These are phyloP conservation scores for Candida sanyaensis DNA, from an alignment of 1,139 yeast species.

Conservation along the genomic window DNA sequence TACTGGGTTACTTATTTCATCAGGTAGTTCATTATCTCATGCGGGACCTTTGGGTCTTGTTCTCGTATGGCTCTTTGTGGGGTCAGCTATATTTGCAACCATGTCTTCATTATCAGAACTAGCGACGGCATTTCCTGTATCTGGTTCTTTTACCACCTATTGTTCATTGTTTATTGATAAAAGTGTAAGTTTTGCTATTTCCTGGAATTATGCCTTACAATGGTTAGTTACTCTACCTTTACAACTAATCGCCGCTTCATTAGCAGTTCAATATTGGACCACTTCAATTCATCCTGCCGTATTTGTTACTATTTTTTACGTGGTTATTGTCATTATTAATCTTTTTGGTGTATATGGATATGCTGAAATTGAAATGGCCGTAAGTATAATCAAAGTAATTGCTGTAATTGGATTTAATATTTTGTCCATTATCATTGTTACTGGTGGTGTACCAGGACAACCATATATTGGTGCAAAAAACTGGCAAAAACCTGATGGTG, in stretches of 20 bases:
- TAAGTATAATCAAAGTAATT: constrained; percentile 31
- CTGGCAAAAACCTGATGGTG: constrained; percentile 35
- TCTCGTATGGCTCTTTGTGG: constrained; percentile 33
- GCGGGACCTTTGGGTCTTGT: constrained; percentile 42
- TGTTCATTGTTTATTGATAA: constrained; percentile 38
- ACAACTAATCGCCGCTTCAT: constrained; percentile 41
- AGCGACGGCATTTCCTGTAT: constrained; percentile 41
- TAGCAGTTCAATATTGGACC: constrained; percentile 35
- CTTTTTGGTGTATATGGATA: constrained; percentile 38
- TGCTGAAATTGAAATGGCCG: constrained; percentile 36
- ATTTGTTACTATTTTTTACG: constrained; percentile 34
- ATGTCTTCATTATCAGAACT: constrained; percentile 39
- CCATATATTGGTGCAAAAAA: constrained; percentile 33
- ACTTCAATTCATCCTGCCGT: constrained; percentile 28
- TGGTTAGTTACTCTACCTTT: constrained; percentile 42
- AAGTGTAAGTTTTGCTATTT: constrained; percentile 42
- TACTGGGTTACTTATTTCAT: constrained; percentile 41
- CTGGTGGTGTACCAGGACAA: constrained; percentile 33
- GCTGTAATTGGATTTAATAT: constrained; percentile 37
- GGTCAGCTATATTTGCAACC: constrained; percentile 33
- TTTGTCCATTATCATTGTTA: constrained; percentile 29
- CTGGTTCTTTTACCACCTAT: constrained; percentile 42
- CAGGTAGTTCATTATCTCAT: constrained; percentile 31
- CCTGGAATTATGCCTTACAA: constrained; percentile 44
- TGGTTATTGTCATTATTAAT: constrained; percentile 28